Evolutionary conservation across 2,329 filamentous ascomycete species (phyloP), one percentile per base, ranked within the genome.

Genomic region (Alternaria arborescens): DNA sequence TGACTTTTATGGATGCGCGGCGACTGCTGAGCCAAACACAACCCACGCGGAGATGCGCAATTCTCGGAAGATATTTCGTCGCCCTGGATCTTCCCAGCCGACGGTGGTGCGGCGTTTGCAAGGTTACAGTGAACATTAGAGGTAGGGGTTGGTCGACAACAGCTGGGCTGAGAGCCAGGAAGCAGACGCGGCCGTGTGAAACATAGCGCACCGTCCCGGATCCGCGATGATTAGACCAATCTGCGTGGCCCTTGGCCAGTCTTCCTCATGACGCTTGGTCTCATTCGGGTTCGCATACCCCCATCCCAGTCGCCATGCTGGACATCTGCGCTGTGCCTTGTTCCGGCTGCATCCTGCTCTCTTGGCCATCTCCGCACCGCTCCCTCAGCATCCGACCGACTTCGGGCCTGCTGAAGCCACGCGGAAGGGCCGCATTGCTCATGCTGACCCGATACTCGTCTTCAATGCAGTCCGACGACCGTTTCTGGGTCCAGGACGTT

Each of bases 131-230:
- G 44, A 28, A 32, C n/a, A 36, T 28, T 42, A 34, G 36, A 43
- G 22, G 36, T 28, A 52, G 44, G 36, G 24, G 36, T 50, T 36
- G 46, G 46, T 50, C 46, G 46, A 50, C 46, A 50, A 50, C 46
- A 36, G 12, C 32, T 24, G 46, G 46, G 32, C 52, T 61, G 58
- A 34, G 52, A 56, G 24, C 53, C 44, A 63, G 64, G 50, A 55
- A 64, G 58, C 52, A 68, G 54, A 63, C 51, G 67, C 65, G 65
- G 66, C 60, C 66, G 65, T 52, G 65, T 75, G 73, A 76, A 76
- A 75, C 72, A 72, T 73, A 70, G 73, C 72, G 72, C 71, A 58
- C 62, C 70, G 64, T 75, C 70, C 73, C 73, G 73, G 62, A 65
- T 74, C 72, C 72, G 72, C 73, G 72, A 62, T 38, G 61, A 40